phyloP scores from a whole-genome alignment of 176 grass and related monocot species.

The Zea luxurians region DNA sequence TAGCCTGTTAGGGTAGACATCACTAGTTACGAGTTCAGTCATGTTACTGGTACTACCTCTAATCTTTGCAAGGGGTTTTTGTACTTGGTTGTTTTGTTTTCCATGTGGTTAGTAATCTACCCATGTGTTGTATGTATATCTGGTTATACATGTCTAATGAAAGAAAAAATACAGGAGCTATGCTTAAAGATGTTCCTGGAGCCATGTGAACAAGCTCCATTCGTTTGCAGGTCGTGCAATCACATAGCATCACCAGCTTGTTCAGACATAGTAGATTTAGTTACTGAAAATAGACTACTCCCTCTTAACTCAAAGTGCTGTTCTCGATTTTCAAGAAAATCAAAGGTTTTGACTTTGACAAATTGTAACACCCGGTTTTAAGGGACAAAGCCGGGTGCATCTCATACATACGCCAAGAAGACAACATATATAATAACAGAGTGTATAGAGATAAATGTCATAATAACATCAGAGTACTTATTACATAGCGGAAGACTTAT shows the following conservation, averaged over 20 bases:
- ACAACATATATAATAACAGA: no score
- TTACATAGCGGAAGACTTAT: no score
- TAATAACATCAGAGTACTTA: no score
- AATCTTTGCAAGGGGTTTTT: slow-evolving; percentile 35
- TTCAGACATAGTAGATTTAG: neutral
- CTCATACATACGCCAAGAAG: no score
- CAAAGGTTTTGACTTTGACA: no score
- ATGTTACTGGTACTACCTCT: slow-evolving; percentile 39
- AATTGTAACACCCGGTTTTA: no score
- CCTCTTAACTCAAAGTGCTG: no score
- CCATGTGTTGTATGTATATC: slow-evolving; percentile 55
- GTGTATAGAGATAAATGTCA: no score
- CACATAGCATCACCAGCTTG: neutral
- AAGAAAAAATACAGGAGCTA: neutral
- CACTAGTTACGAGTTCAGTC: slow-evolving; percentile 36
- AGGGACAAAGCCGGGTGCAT: no score
- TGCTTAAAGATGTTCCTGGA: slow-evolving; percentile 21
- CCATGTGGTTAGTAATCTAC: slow-evolving; percentile 62
- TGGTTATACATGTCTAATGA: slow-evolving; percentile 33
- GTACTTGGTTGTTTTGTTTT: slow-evolving; percentile 48
- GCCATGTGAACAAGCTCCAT: slow-evolving; percentile 10
- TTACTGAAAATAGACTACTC: neutral
- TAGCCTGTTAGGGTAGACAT: slow-evolving; percentile 47
- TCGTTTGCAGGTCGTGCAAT: slow-evolving; percentile 13
- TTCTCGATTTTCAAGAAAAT: no score